These are phyloP conservation scores for Aspergillus proliferans DNA, from an alignment of 2,329 filamentous ascomycete genomes.

Conservation along the genomic window DNA sequence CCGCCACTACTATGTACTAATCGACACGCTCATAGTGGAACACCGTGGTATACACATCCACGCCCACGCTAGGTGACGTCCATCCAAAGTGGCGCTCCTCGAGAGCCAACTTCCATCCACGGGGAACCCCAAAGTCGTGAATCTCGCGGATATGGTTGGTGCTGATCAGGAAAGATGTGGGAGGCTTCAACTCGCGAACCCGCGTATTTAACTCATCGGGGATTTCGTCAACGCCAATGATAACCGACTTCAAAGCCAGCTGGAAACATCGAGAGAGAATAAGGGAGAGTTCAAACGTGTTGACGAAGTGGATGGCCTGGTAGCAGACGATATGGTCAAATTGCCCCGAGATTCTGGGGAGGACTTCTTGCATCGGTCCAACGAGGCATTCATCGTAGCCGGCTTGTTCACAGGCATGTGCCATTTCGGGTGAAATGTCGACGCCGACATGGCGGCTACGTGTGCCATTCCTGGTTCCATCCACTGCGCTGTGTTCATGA, in stretches of 20 bases:
- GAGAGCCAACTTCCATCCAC: background rate
- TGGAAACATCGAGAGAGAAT: constrained; percentile 14
- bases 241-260: constrained; percentile 13
- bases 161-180: background rate
- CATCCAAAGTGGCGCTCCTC: background rate
- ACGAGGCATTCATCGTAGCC: constrained; percentile 9
- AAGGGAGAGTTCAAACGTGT: constrained; percentile 13
- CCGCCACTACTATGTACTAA: too few relatives aligned
- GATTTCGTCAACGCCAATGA: constrained; percentile 10
- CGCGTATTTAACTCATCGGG: constrained; percentile 8
- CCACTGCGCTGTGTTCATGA: background rate
- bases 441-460: constrained; percentile 5
- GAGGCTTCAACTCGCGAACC: background rate
- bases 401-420: constrained; percentile 4
- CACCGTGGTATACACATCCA: background rate
- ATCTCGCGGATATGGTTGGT: background rate
- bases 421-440: constrained; percentile 5
- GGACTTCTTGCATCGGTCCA: constrained; percentile 9
- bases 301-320: constrained; percentile 10
- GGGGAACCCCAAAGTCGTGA: background rate
- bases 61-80: background rate
- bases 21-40: background rate
- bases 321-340: constrained; percentile 15
- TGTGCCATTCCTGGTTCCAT: background rate
- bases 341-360: background rate